Base-by-base conservation (phyloP, 805 yeast species). In the Candida oleophila region DNA sequence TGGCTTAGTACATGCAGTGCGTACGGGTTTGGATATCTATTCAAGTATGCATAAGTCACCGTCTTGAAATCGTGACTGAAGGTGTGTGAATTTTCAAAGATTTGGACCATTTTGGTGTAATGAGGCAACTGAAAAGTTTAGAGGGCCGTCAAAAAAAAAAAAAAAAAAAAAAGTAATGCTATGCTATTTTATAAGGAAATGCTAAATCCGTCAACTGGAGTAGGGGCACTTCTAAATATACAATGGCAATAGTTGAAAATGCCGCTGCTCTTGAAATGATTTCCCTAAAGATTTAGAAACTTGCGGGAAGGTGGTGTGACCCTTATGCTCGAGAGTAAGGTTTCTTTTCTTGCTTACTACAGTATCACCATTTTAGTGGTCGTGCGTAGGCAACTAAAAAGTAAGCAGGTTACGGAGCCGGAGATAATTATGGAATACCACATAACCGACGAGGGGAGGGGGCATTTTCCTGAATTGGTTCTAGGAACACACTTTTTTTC, bases 1-100 rank as follows among this genome's bases (percentile, higher is more conserved):
- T 82, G 82, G 5, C 96, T 85, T 32, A 84, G 70, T 11, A 92
- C 97, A 68, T 92, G 97, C 8, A 80, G 71, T 15, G 97, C 84
- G 61, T 76, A 90, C 2, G 98, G 98, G 62, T 84, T 83, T 12
- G 85, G 85, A 51, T 70, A 71, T 48, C 74, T 50, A 53, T 71
- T 71, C 66, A 88, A 83, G 61, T 85, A 84, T 1, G 96, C 96
- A 41, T 83, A 69, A 1, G 89, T 76, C 2, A 87, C 89, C 0
- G 92, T 85, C 42, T 75, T 73, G 57, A 90, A 90, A 54, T 83
- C 83, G 61, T 66, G 64, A 44, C 60, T 56, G 54, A 61, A 72
- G 16, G 50, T 48, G 52, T 65, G 66, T 16, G 61, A 51, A 43
- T 59, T 60, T 46, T 69, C 65, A 52, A 62, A 64, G 32, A 66